Base-by-base conservation (phyloP, 2,329 filamentous ascomycete genomes). In the Beauveria bassiana region DNA sequence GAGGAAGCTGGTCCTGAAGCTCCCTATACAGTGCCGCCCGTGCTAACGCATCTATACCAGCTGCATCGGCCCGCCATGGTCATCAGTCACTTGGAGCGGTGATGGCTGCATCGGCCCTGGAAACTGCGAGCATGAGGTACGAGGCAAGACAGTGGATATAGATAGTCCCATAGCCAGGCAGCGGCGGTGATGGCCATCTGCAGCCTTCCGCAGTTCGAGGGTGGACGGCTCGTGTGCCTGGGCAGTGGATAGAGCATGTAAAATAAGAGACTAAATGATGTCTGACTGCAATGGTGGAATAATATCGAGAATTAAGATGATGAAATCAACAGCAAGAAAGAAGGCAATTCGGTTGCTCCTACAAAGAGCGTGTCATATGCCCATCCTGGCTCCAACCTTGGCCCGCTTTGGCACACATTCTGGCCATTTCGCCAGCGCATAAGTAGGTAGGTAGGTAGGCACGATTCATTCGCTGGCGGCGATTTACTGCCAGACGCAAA, bases 381-480 rank as follows among this genome's bases (percentile, higher is more conserved):
- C 57, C 38, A 47, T 59, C 31, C 38, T 45, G 57, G 47, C 57
- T 59, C 57, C 38, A 52, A 59, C 57, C 46, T 51, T 59, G 47
- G 47, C 57, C 57, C 57, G 57, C 57, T 60, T 60, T 60, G 20
- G 47, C 57, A 51, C 47, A 43, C 57, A 51, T 42, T 28, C 40
- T n/a, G 9, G 56, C 46, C 56, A 59, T 28, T 40, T n/a, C 5
- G 56, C 56, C 56, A 59, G 56, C 56, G 56, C 56, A 59, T 59
- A 57, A 55, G 24, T 24, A 24, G 24, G 24, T 8, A 24, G 24
- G 24, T 8, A 8, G 8, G 16, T n/a, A 20, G 40, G 18, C 5
- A 51, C 57, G 57, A 60, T 60, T 53, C 57, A 60, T 60, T 60
- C 47, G 57, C 57, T 46, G 26, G 22, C 24, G 49, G n/a, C 40